Evolutionary conservation across 208 protist species (phyloP), one percentile per base, ranked within the genome.

Genomic region (Acanthamoeba sp.): DNA sequence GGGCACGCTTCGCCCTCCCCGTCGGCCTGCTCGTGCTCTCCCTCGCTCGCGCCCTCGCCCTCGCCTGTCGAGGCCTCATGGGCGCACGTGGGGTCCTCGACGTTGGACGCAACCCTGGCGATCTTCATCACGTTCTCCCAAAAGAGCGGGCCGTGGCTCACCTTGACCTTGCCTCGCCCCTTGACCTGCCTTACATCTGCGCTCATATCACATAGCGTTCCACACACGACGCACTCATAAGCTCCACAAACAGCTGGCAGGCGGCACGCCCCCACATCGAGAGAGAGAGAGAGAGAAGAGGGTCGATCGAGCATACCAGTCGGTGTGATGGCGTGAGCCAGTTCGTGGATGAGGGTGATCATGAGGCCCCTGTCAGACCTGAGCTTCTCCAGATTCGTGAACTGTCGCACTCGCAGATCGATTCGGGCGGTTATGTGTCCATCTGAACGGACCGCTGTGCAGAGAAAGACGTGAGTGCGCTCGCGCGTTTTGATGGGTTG

Each of bases 51-150:
- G 32, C 27, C 66, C 27, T 38, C 32, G 29, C 66, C 20, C n/a
- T 40, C 66, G 4, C n/a, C n/a, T n/a, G n/a, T 42, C 66, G n/a
- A 3, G 9, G 66, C 66, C 66, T n/a, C 55, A 38, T 20, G 2
- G 40, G 12, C 73, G 40, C 24, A 52, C 22, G 73, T 84, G 5
- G 73, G 73, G n/a, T 84, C 73, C 40, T 84, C 73, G 20, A 84
- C 52, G 14, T 84, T 38, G 38, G 73, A 84, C 6, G 73, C 73
- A 38, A 52, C n/a, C 73, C 52, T 84, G 73, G 73, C 73, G 34
- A 84, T 84, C 38, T 52, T 45, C 73, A 84, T 84, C 12, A 84
- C 73, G 40, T 84, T 84, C 73, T 84, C 73, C 73, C 73, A 84
- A 38, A 84, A 84, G 38, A 84, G 73, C 2, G 73, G 73, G 18